Conservation (phyloP, 1,284 basidiomycete genomes). For the Athelia psychrophila region DNA sequence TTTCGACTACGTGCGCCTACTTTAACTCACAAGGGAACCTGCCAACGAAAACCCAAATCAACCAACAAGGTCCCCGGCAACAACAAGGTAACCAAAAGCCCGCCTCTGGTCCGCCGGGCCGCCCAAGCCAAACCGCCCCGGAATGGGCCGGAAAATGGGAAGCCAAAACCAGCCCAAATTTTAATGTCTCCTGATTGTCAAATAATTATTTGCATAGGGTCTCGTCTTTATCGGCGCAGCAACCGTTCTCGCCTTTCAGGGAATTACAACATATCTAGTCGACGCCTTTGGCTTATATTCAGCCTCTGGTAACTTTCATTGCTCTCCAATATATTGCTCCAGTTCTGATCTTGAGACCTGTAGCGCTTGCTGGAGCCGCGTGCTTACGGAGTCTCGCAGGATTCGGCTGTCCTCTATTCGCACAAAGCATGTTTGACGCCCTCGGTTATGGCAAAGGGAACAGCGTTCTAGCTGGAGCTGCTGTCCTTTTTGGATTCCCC, state of each 20-base stretch:
- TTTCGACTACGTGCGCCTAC: slow-evolving; percentile 26
- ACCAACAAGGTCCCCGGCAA: slow-evolving; percentile 39
- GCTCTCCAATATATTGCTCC: no score
- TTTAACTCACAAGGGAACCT: no score
- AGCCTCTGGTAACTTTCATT: slow-evolving; percentile 28
- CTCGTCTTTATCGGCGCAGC: slow-evolving; percentile 35
- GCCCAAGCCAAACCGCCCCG: slow-evolving; percentile 39
- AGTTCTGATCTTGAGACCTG: no score
- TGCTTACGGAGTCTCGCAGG: slow-evolving; percentile 59
- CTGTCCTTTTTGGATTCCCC: slow-evolving; percentile 60
- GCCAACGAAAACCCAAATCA: slow-evolving; percentile 3
- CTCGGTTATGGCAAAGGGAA: slow-evolving; percentile 66
- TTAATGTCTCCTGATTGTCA: no score
- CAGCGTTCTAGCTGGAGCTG: slow-evolving; percentile 53
- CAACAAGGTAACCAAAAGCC: slow-evolving; percentile 37
- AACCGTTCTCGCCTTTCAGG: slow-evolving; percentile 41
- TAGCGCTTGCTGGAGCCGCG: slow-evolving; percentile 54
- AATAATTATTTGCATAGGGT: neutral
- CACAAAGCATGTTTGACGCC: slow-evolving; percentile 58
- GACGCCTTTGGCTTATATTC: slow-evolving; percentile 54
- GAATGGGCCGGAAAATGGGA: slow-evolving; percentile 41
- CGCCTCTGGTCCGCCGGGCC: slow-evolving; percentile 50
- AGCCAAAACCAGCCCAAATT: no score
- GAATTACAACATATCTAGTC: slow-evolving; percentile 51
- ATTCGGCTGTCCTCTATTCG: slow-evolving; percentile 68